phyloP scores from a whole-genome alignment of 1,284 basidiomycete species.

The Malassezia slooffiae region DNA sequence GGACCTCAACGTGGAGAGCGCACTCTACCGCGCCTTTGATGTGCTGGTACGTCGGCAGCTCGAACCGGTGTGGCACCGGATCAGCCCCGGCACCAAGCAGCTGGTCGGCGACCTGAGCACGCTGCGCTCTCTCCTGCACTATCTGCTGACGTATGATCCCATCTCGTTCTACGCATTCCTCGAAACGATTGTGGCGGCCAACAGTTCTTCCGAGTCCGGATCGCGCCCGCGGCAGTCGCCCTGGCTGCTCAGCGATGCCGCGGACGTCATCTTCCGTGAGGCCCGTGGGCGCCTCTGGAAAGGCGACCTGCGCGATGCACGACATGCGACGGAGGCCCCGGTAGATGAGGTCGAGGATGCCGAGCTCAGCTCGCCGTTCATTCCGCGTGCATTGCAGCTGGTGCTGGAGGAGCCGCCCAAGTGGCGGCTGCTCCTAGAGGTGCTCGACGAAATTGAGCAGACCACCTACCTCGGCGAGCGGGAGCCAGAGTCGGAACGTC shows the following conservation, averaged over 20 bases:
- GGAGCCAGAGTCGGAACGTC: constrained; percentile 19
- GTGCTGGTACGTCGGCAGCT: constrained; percentile 75
- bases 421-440: constrained; percentile 73
- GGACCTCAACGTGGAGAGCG: constrained; percentile 81
- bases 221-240: constrained; percentile 56
- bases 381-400: too few species aligned
- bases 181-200: constrained; percentile 73
- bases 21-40: constrained; percentile 90
- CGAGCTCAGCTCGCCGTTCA: too few species aligned
- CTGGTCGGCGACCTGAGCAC: constrained; percentile 79
- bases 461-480: constrained; percentile 56
- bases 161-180: constrained; percentile 84
- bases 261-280: constrained; percentile 72
- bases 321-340: constrained; percentile 2
- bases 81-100: constrained; percentile 79
- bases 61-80: constrained; percentile 91
- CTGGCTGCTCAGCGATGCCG: constrained; percentile 82
- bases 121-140: constrained; percentile 69
- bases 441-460: constrained; percentile 82
- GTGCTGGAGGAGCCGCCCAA: constrained; percentile 90
- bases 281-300: constrained; percentile 64
- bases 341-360: too few species aligned
- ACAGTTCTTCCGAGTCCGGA: constrained; percentile 49
- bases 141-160: constrained; percentile 79
- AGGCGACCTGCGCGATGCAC: too few species aligned